Evolutionary conservation across 1,284 basidiomycete genomes (phyloP).

Genomic region (Laetiporus sulphureus): DNA sequence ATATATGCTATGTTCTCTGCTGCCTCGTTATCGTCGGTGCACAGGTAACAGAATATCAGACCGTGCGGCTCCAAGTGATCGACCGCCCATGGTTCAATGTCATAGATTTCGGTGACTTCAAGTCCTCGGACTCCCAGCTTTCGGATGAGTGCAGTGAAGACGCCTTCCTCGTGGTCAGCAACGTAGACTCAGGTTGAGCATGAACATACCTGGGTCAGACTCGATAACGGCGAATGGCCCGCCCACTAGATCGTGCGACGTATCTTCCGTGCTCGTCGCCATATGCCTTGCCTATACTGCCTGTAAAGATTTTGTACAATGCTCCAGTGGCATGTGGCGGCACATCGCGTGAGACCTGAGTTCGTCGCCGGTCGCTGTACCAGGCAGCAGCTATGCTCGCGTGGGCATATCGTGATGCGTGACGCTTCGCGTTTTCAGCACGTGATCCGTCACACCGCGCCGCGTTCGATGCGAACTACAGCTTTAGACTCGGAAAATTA

Average conservation of each 20-base stretch:
- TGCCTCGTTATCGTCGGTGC: conserved; percentile 37
- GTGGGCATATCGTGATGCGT: too few relatives aligned
- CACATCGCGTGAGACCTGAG: too few relatives aligned
- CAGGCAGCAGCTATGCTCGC: too few relatives aligned
- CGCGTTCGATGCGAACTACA: too few relatives aligned
- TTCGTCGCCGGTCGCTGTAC: too few relatives aligned
- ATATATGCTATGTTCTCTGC: conserved; percentile 41
- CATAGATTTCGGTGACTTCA: conserved; percentile 52
- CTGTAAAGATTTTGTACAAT: too few relatives aligned
- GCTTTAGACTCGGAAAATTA: too few relatives aligned
- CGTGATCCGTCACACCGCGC: neutral
- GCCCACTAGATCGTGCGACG: conserved; percentile 38
- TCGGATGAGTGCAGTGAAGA: conserved; percentile 50
- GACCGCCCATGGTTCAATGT: conserved; percentile 54
- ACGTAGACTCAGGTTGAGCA: neutral
- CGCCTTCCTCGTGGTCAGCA: conserved; percentile 28
- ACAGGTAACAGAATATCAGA: conserved; percentile 55
- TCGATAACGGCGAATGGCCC: conserved; percentile 56
- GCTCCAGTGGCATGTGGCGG: too few relatives aligned
- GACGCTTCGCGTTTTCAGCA: neutral
- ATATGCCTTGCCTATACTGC: too few relatives aligned
- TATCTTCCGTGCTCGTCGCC: neutral
- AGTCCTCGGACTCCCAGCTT: conserved; percentile 43
- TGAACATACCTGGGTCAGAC: conserved; percentile 45
- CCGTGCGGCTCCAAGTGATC: conserved; percentile 47